These are phyloP conservation scores for Ustilago hordei DNA, from an alignment of 1,284 basidiomycete species.

Conservation along the genomic window DNA sequence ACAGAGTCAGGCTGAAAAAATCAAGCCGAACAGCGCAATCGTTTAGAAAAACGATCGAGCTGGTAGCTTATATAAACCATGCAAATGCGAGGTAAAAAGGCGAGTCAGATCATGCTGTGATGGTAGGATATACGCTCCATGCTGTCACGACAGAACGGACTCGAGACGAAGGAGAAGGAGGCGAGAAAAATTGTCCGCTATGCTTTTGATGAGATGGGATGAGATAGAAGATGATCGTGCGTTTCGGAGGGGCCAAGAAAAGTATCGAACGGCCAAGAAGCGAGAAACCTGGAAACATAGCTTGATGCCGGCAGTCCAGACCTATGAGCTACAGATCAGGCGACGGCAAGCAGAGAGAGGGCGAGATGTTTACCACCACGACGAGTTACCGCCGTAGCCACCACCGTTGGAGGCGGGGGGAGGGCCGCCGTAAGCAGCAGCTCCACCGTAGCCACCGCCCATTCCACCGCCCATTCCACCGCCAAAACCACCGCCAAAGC, in stretches of 20 bases:
- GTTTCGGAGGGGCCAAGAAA: slow-evolving; percentile 28
- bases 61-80: slow-evolving; percentile 33
- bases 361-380: slow-evolving; percentile 42
- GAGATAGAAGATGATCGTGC: slow-evolving; percentile 28
- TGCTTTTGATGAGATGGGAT: slow-evolving; percentile 30
- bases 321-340: neutral
- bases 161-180: slow-evolving; percentile 6
- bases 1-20: slow-evolving; percentile 28
- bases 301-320: neutral
- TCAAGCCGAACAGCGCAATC: slow-evolving; percentile 20
- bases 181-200: slow-evolving; percentile 46
- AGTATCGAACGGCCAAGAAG: slow-evolving; percentile 6
- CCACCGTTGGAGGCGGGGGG: slow-evolving; percentile 54
- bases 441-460: slow-evolving; percentile 49
- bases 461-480: slow-evolving; percentile 53
- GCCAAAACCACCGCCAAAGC: slow-evolving; percentile 56
- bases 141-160: no score
- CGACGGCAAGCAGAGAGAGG: neutral
- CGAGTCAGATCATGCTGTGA: neutral
- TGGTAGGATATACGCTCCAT: neutral
- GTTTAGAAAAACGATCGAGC: slow-evolving; percentile 9
- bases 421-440: slow-evolving; percentile 48
- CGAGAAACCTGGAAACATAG: neutral
- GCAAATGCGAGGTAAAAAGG: slow-evolving; percentile 28
- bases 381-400: slow-evolving; percentile 54